phyloP scores from a whole-genome alignment of 371 early-diverging fungal genomes.

The Mucor velutinosus region DNA sequence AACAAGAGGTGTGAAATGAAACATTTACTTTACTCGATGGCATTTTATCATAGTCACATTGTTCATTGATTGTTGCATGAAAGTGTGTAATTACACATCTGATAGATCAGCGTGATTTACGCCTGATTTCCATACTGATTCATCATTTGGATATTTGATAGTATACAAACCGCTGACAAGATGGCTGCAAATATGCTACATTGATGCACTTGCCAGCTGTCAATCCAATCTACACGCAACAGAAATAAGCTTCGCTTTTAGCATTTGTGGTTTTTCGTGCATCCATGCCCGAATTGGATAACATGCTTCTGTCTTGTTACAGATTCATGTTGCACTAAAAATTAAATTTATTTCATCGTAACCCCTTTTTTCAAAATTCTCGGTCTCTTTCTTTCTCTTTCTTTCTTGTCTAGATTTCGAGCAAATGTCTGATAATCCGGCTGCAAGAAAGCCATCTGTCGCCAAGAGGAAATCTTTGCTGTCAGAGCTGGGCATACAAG shows the following conservation, averaged over 20 bases:
- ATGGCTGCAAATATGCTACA: neutral
- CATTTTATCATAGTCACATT: neutral
- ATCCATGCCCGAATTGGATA: conserved; percentile 19
- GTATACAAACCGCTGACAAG: no score
- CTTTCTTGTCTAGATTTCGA: neutral
- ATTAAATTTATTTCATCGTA: conserved; percentile 5
- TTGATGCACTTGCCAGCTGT: neutral
- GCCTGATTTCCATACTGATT: no score
- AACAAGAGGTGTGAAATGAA: conserved; percentile 18
- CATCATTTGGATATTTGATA: no score
- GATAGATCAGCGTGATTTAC: neutral
- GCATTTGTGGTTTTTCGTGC: conserved; percentile 10
- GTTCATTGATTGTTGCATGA: neutral
- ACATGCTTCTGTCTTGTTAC: neutral
- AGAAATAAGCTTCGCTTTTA: neutral
- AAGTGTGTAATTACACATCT: neutral
- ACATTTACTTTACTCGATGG: conserved; percentile 14
- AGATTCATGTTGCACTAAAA: conserved; percentile 24
- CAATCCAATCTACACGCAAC: neutral
- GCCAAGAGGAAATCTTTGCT: conserved; percentile 37
- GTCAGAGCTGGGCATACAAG: conserved; percentile 43
- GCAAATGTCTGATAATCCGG: conserved; percentile 15
- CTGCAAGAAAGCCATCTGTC: conserved; percentile 10
- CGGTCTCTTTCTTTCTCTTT: conserved; percentile 4
- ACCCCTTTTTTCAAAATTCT: neutral